These are phyloP conservation scores for Xylogone sp. DNA, from an alignment of 2,329 filamentous ascomycete species.

Conservation along the genomic window DNA sequence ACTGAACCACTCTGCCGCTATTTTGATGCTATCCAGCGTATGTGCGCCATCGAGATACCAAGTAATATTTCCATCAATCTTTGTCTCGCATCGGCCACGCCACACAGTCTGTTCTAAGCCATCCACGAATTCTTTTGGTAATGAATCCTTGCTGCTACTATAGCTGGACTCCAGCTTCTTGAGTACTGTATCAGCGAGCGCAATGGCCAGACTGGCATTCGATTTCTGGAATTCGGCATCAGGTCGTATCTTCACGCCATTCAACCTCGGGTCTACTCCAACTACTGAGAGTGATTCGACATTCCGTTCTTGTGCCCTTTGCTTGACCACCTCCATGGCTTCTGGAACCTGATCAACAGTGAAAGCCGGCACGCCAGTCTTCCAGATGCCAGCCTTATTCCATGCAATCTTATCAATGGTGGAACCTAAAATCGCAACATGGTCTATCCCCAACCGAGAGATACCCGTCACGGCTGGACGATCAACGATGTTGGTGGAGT, in stretches of 20 bases:
- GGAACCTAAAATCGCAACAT: constrained; percentile 58
- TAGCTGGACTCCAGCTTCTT: constrained; percentile 35
- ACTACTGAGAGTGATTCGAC: constrained; percentile 43
- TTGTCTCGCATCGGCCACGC: constrained; percentile 72
- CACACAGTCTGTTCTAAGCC: constrained; percentile 75
- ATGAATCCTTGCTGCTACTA: constrained; percentile 15
- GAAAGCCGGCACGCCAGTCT: constrained; percentile 53
- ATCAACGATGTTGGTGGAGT: constrained; percentile 64
- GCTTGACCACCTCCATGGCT: constrained; percentile 41
- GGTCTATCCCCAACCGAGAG: constrained; percentile 66
- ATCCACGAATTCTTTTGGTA: constrained; percentile 63
- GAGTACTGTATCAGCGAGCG: constrained; percentile 48
- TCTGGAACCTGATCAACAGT: constrained; percentile 48
- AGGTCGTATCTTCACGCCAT: constrained; percentile 42
- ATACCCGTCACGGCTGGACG: constrained; percentile 56
- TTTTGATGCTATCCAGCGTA: constrained; percentile 82
- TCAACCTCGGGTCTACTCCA: constrained; percentile 41
- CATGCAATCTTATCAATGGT: constrained; percentile 66
- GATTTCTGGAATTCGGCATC: constrained; percentile 54
- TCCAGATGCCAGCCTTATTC: constrained; percentile 73
- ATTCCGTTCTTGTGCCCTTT: constrained; percentile 49
- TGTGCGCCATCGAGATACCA: constrained; percentile 96
- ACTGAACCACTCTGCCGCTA: constrained; percentile 80
- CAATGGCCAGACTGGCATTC: constrained; percentile 51
- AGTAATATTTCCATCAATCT: constrained; percentile 52